phyloP scores from a whole-genome alignment of 805 yeast genomes.

The Lipomyces spencermartinsiae region DNA sequence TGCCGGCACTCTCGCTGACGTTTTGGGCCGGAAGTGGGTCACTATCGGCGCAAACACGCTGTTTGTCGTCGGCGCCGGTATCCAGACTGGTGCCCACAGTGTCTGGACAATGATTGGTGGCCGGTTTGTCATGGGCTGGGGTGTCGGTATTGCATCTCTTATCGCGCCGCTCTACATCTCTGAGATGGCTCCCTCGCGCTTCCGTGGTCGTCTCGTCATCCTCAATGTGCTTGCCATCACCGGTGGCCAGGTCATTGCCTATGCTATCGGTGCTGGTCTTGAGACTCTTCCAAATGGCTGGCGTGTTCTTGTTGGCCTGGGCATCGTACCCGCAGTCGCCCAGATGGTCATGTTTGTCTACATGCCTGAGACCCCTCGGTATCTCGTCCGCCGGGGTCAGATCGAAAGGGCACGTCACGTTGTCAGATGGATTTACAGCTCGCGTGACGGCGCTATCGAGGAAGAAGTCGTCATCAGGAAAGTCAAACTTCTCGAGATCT shows the following conservation, averaged over 20 bases:
- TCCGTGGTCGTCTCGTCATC: constrained; percentile 89
- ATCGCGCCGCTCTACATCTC: constrained; percentile 93
- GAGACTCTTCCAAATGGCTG: constrained; percentile 79
- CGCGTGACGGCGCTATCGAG: constrained; percentile 55
- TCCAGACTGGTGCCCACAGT: constrained; percentile 80
- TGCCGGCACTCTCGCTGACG: constrained; percentile 85
- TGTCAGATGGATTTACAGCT: constrained; percentile 61
- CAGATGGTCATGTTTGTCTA: constrained; percentile 80
- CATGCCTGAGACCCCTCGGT: constrained; percentile 96
- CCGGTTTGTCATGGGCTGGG: constrained; percentile 91
- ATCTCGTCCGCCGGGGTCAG: constrained; percentile 73
- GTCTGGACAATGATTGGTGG: constrained; percentile 94
- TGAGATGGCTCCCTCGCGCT: constrained; percentile 85
- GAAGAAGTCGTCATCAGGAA: constrained; percentile 69
- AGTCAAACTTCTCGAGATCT: constrained; percentile 61
- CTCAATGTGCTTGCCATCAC: constrained; percentile 89
- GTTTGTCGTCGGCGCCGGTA: constrained; percentile 81
- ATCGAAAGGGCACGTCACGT: constrained; percentile 71
- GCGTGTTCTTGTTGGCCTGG: constrained; percentile 89
- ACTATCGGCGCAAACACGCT: constrained; percentile 81
- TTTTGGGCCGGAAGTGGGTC: constrained; percentile 83
- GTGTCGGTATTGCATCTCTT: constrained; percentile 93
- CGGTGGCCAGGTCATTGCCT: constrained; percentile 93
- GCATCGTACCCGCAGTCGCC: constrained; percentile 82
- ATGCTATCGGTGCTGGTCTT: constrained; percentile 90